These are phyloP conservation scores for Tetrahymena borealis DNA, from an alignment of 73 alveolate species.

Conservation along the genomic window DNA sequence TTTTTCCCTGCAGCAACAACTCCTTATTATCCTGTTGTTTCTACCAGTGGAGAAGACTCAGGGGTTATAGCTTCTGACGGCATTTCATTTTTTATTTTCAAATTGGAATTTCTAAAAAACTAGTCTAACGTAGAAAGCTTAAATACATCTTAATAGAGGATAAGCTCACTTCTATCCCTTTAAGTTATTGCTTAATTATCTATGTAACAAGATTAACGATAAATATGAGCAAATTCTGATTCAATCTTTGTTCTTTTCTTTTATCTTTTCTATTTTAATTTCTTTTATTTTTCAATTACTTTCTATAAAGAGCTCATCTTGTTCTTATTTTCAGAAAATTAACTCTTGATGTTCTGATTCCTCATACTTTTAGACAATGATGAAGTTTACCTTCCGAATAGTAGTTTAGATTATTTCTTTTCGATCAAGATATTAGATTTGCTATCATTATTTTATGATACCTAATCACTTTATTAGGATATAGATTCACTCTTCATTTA, in stretches of 20 bases:
- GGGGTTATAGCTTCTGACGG: neutral
- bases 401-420: too few relatives aligned
- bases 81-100: neutral
- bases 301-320: too few relatives aligned
- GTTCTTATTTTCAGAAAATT: too few relatives aligned
- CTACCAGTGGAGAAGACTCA: neutral
- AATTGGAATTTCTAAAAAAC: neutral
- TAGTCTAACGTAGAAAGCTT: neutral
- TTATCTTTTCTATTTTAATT: neutral
- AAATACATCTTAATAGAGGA: neutral
- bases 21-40: neutral
- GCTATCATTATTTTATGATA: too few relatives aligned
- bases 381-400: too few relatives aligned
- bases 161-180: neutral
- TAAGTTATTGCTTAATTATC: neutral
- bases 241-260: neutral
- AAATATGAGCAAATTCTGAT: neutral
- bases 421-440: too few relatives aligned
- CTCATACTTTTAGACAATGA: too few relatives aligned
- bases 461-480: too few relatives aligned
- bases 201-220: neutral
- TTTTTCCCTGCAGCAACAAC: neutral
- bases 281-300: neutral
- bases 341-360: too few relatives aligned
- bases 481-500: too few relatives aligned